Percentiles rank a stretch among this genome's conserved stretches.
Conservation (phyloP, 768 basidiomycete genomes). For the Obba rivulosa region DNA sequence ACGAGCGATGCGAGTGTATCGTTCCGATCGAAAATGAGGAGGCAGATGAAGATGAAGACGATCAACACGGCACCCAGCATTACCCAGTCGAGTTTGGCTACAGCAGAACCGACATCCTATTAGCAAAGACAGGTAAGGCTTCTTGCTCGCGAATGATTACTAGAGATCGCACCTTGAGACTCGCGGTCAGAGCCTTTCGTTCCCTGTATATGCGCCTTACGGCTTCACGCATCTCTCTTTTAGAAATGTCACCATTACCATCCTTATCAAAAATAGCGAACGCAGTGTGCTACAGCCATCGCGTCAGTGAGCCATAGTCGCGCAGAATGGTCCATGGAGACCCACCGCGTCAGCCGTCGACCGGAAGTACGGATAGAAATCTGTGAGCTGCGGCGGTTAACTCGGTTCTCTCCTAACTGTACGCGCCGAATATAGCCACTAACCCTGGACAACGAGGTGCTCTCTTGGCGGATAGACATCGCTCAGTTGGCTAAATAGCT, state of each 20-base stretch:
- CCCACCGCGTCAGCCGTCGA: conserved; percentile 66
- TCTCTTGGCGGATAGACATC: conserved; percentile 53
- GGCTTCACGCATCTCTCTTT: conserved; percentile 76
- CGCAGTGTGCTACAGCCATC: conserved; percentile 46
- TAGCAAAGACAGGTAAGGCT: not conserved
- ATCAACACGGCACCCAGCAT: conserved; percentile 54
- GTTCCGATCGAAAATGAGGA: conserved; percentile 68
- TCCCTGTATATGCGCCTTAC: conserved; percentile 78
- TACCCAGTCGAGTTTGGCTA: conserved; percentile 76
- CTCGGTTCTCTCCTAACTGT: not conserved
- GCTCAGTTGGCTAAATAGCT: conserved; percentile 59
- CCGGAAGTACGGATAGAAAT: conserved; percentile 75
- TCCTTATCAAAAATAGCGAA: conserved; percentile 75
- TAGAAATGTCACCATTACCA: conserved; percentile 76
- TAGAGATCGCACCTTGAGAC: conserved; percentile 50
- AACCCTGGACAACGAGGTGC: conserved; percentile 65
- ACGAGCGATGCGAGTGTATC: conserved; percentile 70
- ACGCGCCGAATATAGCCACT: conserved; percentile 5
- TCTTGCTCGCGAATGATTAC: not conserved
- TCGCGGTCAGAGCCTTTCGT: conserved; percentile 62
- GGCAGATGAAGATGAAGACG: conserved; percentile 57
- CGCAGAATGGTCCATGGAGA: not conserved
- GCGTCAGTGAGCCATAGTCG: not conserved
- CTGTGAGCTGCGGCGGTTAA: conserved; percentile 28
- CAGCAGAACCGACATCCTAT: conserved; percentile 66